These are phyloP conservation scores for Digitaria exilis DNA, from an alignment of 202 grass and related monocot genomes.

Conservation along the genomic window DNA sequence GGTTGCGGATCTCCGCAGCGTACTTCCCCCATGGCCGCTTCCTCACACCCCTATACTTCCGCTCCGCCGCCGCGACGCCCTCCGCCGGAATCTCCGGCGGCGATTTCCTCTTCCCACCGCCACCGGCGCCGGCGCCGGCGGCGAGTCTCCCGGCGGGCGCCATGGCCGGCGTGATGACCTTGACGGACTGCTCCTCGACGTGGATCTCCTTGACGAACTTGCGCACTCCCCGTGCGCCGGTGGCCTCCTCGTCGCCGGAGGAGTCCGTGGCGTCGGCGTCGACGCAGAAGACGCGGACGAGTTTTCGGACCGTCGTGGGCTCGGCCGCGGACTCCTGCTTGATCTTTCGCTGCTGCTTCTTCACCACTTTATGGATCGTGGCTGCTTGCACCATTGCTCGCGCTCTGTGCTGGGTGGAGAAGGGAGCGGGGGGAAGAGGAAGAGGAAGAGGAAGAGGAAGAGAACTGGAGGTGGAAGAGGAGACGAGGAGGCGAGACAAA, in stretches of 20 bases:
- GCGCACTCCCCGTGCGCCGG: background rate
- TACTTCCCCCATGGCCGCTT: slow-evolving; percentile 47
- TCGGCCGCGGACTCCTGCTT: background rate
- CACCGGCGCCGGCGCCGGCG: background rate
- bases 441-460: background rate
- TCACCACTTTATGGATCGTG: background rate
- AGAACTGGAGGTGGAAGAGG: background rate
- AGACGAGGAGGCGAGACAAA: background rate
- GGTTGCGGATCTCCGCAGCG: slow-evolving; percentile 60
- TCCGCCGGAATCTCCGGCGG: background rate
- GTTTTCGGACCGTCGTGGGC: background rate
- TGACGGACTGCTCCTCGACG: background rate
- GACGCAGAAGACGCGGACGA: slow-evolving; percentile 31
- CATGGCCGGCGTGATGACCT: background rate
- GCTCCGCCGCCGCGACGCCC: background rate
- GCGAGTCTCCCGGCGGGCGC: background rate
- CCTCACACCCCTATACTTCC: slow-evolving; percentile 36
- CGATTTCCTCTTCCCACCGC: background rate
- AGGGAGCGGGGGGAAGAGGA: background rate
- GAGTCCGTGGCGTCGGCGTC: slow-evolving; percentile 55
- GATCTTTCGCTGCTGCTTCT: background rate
- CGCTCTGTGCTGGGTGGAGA: background rate
- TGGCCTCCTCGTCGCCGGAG: slow-evolving; percentile 26
- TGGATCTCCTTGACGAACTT: background rate
- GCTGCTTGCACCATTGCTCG: background rate